These are phyloP conservation scores for Blastocladiella emersonii DNA, from an alignment of 371 early-diverging fungal genomes.

Conservation along the genomic window DNA sequence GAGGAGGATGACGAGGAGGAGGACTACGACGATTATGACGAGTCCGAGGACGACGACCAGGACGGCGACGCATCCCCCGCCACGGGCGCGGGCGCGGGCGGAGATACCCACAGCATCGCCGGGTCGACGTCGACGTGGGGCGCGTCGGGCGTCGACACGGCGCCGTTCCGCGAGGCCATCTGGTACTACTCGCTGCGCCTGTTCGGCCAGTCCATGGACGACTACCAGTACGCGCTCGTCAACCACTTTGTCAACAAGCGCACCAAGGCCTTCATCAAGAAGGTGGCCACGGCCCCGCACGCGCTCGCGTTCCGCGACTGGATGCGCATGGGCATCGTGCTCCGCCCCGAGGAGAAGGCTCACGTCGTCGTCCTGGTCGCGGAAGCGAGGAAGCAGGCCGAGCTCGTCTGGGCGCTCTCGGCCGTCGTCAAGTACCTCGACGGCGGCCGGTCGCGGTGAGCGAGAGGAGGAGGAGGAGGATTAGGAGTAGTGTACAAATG, in stretches of 20 bases:
- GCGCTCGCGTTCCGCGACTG: slow-evolving; percentile 33
- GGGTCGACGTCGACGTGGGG: background rate
- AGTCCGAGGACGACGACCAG: background rate
- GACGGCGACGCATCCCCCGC: background rate
- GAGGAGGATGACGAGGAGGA: background rate
- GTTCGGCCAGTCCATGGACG: slow-evolving; percentile 44
- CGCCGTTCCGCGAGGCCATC: slow-evolving; percentile 3
- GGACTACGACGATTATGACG: background rate
- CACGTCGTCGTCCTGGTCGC: slow-evolving; percentile 45
- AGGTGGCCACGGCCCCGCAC: slow-evolving; percentile 28
- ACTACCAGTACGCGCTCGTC: slow-evolving; percentile 40
- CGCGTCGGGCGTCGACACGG: background rate
- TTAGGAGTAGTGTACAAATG: too few species aligned
- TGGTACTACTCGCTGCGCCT: slow-evolving; percentile 17
- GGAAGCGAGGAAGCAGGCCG: slow-evolving; percentile 44
- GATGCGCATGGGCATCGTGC: slow-evolving; percentile 37
- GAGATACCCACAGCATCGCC: background rate
- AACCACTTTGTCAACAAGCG: slow-evolving; percentile 27
- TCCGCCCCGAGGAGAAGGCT: slow-evolving; percentile 51
- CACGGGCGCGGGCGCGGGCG: too few species aligned
- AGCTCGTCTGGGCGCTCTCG: slow-evolving; percentile 37
- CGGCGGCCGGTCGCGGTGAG: background rate
- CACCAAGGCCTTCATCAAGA: slow-evolving; percentile 29
- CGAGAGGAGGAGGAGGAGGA: too few species aligned
- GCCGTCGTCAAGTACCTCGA: slow-evolving; percentile 16